Conservation (phyloP, 2,329 filamentous ascomycete species). For the Diaporthe caulivora region DNA sequence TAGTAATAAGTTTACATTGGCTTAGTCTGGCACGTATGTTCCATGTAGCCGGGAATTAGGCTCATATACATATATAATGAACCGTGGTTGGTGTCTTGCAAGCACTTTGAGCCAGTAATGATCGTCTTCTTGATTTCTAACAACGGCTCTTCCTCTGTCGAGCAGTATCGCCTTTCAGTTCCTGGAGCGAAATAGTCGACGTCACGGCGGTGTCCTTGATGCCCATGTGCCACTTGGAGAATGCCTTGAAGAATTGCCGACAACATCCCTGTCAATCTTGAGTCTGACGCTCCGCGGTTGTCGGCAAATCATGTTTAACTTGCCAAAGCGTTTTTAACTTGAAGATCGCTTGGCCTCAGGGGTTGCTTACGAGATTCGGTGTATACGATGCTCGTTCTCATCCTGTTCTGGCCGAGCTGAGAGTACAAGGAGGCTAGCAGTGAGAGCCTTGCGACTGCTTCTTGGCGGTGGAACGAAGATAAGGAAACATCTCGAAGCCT, state of each 20-base stretch:
- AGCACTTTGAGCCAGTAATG: neutral
- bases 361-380: neutral
- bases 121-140: too few species aligned
- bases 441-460: neutral
- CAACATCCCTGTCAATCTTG: too few species aligned
- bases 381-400: too few species aligned
- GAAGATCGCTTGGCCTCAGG: neutral
- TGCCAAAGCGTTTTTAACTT: neutral
- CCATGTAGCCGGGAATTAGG: neutral
- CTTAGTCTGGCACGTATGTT: neutral
- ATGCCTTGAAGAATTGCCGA: neutral
- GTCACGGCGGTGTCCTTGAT: neutral
- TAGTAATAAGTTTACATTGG: conserved; percentile 47
- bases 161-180: neutral
- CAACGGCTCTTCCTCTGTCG: neutral
- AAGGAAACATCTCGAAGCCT: conserved; percentile 10
- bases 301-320: neutral
- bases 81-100: neutral
- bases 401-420: too few species aligned
- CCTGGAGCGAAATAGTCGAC: neutral
- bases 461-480: neutral
- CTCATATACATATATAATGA: neutral
- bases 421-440: neutral
- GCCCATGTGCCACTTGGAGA: too few species aligned
- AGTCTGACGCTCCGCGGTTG: neutral